Evolutionary conservation across 306 rosid genomes (phyloP).

Genomic region (Aeschynomene evenia): DNA sequence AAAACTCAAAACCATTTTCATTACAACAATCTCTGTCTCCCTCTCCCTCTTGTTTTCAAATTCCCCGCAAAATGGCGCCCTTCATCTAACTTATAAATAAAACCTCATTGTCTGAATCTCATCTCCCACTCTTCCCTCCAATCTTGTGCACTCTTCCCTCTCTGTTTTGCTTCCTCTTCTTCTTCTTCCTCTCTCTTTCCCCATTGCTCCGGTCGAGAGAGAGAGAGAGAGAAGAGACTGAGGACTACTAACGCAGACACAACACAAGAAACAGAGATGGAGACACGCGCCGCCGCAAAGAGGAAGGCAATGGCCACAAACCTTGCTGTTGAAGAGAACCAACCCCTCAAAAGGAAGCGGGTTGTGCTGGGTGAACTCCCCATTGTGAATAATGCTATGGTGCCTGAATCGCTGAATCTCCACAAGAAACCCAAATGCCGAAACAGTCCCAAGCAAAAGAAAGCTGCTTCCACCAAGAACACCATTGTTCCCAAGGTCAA

Average conservation of each 20-base stretch:
- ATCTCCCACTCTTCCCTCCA: not conserved
- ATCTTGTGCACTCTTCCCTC: not conserved
- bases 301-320: constrained; percentile 41
- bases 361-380: constrained; percentile 61
- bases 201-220: not conserved
- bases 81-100: not conserved
- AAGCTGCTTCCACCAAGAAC: not conserved
- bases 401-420: not conserved
- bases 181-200: not conserved
- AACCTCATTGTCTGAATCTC: not conserved
- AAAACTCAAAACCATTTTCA: not conserved
- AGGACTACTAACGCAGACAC: not conserved
- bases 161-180: not conserved
- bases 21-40: not conserved
- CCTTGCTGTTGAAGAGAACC: constrained; percentile 26
- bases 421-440: constrained; percentile 35
- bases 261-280: constrained; percentile 28
- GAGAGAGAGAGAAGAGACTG: too few relatives aligned
- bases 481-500: not conserved
- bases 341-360: constrained; percentile 43
- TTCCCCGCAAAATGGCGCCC: not conserved
- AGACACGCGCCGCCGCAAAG: constrained; percentile 53
- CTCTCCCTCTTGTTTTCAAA: not conserved
- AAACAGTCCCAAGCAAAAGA: constrained; percentile 30
- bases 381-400: constrained; percentile 32